Base-by-base conservation (phyloP, 768 basidiomycete genomes). In the Amanita exitialis region DNA sequence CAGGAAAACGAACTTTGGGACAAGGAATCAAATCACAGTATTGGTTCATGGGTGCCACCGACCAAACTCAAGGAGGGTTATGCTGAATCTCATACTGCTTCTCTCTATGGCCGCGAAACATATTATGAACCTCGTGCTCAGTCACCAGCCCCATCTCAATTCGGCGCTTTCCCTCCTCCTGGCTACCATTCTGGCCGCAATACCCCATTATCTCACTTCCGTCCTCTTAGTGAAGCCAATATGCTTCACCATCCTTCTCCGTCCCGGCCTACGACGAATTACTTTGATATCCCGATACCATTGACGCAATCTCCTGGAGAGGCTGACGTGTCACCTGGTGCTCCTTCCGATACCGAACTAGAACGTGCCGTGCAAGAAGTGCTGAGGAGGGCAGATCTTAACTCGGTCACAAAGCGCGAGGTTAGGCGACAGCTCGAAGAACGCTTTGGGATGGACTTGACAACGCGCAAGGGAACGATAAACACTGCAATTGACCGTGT, bases 1-100 rank as follows among this genome's bases (percentile, higher is more conserved):
- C 56, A 90, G 87, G 85, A 91, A 75, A 96, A 94, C 60, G 93
- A 95, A 64, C 79, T 96, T 9, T 97, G 93, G 93, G 93, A 96
- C 62, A 92, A 93, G 65, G 93, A 95, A 57, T 93, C 90, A 0
- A 94, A 94, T 60, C 92, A 95, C 66, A 92, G 90, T 54, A 90
- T 93, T 46, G 90, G 90, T 6, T 93, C 90, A 0, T 95, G 90
- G 88, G 83, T 86, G 8, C 90, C 91, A 30, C 89, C 87, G 0
- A 69, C 70, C 36, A 86, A 85, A 61, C 63, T 76, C 56, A 81
- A 77, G 56, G 82, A 85, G 23, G 87, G 81, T 1, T 89, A 89
- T 49, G 74, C 83, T 3, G 84, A 90, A 61, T 88, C 86, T 3
- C 80, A 76, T 13, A 82, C 88, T 6, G 83, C 80, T 2, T 92